Conservation (phyloP, 1,139 yeast genomes). For the Lodderomyces elongisporus region DNA sequence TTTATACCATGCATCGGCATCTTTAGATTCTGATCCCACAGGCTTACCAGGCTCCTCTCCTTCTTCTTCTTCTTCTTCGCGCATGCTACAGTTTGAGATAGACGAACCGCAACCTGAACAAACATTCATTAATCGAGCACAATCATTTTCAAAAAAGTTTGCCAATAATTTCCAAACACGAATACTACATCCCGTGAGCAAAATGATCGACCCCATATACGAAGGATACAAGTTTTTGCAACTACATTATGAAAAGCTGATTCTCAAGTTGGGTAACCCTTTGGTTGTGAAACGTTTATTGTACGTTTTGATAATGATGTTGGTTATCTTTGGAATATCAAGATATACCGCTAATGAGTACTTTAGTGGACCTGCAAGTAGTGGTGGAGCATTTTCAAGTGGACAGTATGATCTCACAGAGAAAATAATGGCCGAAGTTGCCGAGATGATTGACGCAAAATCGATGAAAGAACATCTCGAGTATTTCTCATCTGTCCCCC, state of each 20-base stretch:
- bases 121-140: constrained; percentile 27
- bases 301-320: constrained; percentile 61
- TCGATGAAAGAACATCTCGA: constrained; percentile 65
- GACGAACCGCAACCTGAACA: constrained; percentile 24
- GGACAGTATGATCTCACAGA: constrained; percentile 63
- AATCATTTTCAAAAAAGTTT: constrained; percentile 26
- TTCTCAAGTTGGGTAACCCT: constrained; percentile 77
- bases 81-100: constrained; percentile 40
- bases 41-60: too few relatives aligned
- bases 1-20: too few relatives aligned
- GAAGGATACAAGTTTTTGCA: constrained; percentile 47
- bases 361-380: constrained; percentile 26
- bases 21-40: too few relatives aligned
- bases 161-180: constrained; percentile 37
- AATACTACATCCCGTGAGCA: constrained; percentile 50
- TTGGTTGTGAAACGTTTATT: constrained; percentile 72
- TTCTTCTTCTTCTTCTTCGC: constrained; percentile 5
- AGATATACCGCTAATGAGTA: constrained; percentile 50
- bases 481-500: constrained; percentile 80
- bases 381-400: constrained; percentile 32
- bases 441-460: constrained; percentile 48
- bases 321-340: constrained; percentile 53
- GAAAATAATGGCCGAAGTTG: constrained; percentile 45
- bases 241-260: constrained; percentile 47
- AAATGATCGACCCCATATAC: constrained; percentile 64